These are phyloP conservation scores for Aureobasidium sp. DNA, from an alignment of 2,329 filamentous ascomycete species.

Conservation along the genomic window DNA sequence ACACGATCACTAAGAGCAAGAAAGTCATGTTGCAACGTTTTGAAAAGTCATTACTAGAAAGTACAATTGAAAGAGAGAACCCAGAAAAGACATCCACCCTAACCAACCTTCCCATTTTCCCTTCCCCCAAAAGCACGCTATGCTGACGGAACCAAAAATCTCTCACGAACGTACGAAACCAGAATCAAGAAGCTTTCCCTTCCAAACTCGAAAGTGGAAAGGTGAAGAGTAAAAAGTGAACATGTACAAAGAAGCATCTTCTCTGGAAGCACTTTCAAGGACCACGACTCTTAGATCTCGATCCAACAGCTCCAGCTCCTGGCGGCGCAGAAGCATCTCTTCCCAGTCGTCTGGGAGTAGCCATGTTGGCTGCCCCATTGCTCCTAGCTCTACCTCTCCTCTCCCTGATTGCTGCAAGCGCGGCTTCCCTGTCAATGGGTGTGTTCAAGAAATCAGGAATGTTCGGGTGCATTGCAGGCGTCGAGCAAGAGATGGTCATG, in stretches of 20 bases:
- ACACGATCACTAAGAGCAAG: no score
- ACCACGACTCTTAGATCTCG: conserved; percentile 6
- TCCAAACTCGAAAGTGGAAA: background rate
- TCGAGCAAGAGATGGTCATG: conserved; percentile 22
- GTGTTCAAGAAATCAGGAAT: conserved; percentile 29
- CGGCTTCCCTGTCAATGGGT: conserved; percentile 57
- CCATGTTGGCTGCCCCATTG: conserved; percentile 13
- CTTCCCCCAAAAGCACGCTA: background rate
- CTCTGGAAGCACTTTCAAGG: background rate
- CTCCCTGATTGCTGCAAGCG: conserved; percentile 67
- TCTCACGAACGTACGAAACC: background rate
- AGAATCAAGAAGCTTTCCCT: background rate
- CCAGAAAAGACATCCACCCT: background rate
- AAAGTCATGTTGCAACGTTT: background rate
- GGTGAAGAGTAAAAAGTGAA: background rate
- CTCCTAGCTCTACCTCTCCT: conserved; percentile 64
- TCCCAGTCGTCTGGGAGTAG: background rate
- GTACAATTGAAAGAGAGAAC: background rate
- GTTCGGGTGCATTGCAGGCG: conserved; percentile 16
- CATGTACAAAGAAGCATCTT: background rate
- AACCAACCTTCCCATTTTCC: background rate
- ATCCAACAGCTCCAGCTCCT: background rate
- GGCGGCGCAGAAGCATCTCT: conserved; percentile 11
- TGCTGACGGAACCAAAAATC: background rate
- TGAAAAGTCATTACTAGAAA: background rate